Conservation (phyloP, 202 grass and related monocot species). For the Digitaria exilis region DNA sequence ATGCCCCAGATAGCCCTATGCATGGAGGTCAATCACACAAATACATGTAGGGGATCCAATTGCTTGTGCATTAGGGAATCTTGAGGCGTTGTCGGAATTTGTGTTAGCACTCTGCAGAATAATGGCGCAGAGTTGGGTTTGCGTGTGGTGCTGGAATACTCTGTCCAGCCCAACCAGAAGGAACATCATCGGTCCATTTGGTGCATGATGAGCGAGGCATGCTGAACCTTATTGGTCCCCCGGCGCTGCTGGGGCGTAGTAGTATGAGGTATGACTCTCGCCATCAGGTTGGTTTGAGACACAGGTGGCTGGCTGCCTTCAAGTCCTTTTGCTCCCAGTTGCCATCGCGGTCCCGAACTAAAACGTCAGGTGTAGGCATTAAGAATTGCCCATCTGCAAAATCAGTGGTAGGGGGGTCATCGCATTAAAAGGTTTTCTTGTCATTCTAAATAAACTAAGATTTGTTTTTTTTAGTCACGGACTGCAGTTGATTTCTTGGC, state of each 20-base stretch:
- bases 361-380: neutral
- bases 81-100: slow-evolving; percentile 38
- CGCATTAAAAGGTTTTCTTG: neutral
- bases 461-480: neutral
- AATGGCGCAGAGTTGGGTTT: slow-evolving; percentile 28
- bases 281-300: neutral
- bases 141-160: slow-evolving; percentile 19
- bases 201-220: neutral
- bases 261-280: neutral
- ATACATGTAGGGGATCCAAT: slow-evolving; percentile 28
- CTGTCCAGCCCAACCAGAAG: slow-evolving; percentile 25
- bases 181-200: neutral
- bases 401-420: neutral
- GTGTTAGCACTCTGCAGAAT: slow-evolving; percentile 24
- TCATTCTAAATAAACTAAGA: neutral
- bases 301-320: neutral
- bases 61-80: slow-evolving; percentile 38
- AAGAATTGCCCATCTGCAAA: slow-evolving; percentile 9
- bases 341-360: slow-evolving; percentile 17
- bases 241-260: neutral
- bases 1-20: slow-evolving; percentile 18
- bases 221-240: neutral
- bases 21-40: slow-evolving; percentile 21
- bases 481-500: neutral
- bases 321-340: slow-evolving; percentile 1